Conservation (phyloP, 345 rosid genomes). For the Luvunga scandens region DNA sequence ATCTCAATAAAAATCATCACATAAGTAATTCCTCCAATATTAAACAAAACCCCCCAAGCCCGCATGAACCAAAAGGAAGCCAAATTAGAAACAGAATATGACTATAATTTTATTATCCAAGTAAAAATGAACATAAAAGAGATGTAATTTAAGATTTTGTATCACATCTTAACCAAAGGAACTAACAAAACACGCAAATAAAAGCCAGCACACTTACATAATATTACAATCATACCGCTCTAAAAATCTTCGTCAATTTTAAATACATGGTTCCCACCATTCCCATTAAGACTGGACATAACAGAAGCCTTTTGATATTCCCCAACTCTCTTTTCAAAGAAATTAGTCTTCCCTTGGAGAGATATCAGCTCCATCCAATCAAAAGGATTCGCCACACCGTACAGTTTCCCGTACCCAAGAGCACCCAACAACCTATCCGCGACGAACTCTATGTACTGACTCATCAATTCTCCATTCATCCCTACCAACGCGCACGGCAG, state of each 20-base stretch:
- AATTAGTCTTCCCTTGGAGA: slow-evolving; percentile 84
- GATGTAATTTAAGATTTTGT: not conserved
- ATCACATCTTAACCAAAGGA: not conserved
- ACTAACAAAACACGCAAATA: not conserved
- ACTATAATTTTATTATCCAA: too few relatives aligned
- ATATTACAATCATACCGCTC: not conserved
- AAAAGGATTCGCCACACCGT: slow-evolving; percentile 60
- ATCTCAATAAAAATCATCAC: too few relatives aligned
- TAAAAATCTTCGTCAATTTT: slow-evolving; percentile 79
- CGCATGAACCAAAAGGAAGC: too few relatives aligned
- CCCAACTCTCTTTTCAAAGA: slow-evolving; percentile 82
- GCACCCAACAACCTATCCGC: slow-evolving; percentile 74
- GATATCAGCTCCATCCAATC: slow-evolving; percentile 96
- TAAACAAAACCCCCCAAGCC: too few relatives aligned
- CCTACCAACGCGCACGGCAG: slow-evolving; percentile 88
- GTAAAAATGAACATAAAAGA: too few relatives aligned
- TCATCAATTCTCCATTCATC: slow-evolving; percentile 74
- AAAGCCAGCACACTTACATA: not conserved
- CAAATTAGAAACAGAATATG: too few relatives aligned
- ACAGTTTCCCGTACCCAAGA: slow-evolving; percentile 69
- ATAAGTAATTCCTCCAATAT: too few relatives aligned
- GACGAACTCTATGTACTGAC: slow-evolving; percentile 85
- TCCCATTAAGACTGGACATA: slow-evolving; percentile 61
- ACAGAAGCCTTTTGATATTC: slow-evolving; percentile 85
- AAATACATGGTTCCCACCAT: slow-evolving; percentile 61